Conservation (phyloP, 78 protist species). For the Cavenderia fasciculata region DNA sequence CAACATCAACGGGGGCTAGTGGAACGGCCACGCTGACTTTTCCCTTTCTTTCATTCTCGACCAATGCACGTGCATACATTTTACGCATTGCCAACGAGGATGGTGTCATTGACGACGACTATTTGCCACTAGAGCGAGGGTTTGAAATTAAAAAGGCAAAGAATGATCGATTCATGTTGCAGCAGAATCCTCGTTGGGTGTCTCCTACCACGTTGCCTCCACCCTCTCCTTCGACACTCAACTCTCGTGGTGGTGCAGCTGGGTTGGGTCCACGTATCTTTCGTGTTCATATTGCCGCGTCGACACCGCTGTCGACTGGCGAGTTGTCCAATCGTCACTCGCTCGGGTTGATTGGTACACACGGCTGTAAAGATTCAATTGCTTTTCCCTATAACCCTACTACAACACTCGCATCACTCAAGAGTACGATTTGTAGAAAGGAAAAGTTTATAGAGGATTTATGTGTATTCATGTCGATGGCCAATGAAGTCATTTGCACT, state of each 20-base stretch:
- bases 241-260: background rate
- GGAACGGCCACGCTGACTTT: background rate
- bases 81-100: constrained; percentile 23
- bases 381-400: constrained; percentile 31
- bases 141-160: constrained; percentile 28
- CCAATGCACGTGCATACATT: constrained; percentile 13
- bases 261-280: constrained; percentile 17
- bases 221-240: too few species aligned
- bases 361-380: constrained; percentile 29
- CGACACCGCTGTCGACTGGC: background rate
- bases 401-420: constrained; percentile 7
- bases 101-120: constrained; percentile 37
- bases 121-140: background rate
- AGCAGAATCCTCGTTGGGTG: constrained; percentile 7
- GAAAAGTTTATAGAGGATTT: constrained; percentile 38
- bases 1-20: background rate
- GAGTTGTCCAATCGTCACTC: background rate
- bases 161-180: background rate
- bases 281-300: constrained; percentile 38
- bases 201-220: too few species aligned
- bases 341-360: too few species aligned
- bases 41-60: background rate
- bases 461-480: constrained; percentile 70
- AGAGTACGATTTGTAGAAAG: constrained; percentile 29
- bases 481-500: constrained; percentile 28